These are phyloP conservation scores for Nakazawaea wickerhamii DNA, from an alignment of 805 yeast genomes.

Conservation along the genomic window DNA sequence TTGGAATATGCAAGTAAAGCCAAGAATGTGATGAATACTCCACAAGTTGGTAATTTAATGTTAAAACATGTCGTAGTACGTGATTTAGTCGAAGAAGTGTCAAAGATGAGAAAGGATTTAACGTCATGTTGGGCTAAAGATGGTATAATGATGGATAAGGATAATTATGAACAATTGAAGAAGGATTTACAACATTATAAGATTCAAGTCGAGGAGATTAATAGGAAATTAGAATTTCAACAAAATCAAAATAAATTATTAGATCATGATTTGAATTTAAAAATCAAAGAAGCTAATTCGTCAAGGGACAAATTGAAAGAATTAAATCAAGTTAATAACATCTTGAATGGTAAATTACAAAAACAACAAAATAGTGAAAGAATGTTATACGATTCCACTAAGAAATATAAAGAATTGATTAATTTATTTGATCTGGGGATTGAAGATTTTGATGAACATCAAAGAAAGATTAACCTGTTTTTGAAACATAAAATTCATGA, in stretches of 20 bases:
- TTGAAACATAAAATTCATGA: constrained; percentile 16
- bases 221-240: constrained; percentile 35
- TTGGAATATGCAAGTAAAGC: constrained; percentile 55
- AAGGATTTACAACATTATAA: constrained; percentile 43
- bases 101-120: constrained; percentile 45
- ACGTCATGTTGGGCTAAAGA: constrained; percentile 57
- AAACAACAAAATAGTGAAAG: constrained; percentile 27
- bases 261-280: constrained; percentile 15
- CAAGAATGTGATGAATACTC: constrained; percentile 45
- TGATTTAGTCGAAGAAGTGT: constrained; percentile 41
- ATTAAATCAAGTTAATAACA: constrained; percentile 20
- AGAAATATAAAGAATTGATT: constrained; percentile 26
- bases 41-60: constrained; percentile 41
- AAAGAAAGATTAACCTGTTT: constrained; percentile 14
- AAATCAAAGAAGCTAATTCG: constrained; percentile 20
- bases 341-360: constrained; percentile 25
- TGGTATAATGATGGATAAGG: constrained; percentile 59
- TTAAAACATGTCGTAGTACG: constrained; percentile 39
- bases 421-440: constrained; percentile 25
- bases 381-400: constrained; percentile 26
- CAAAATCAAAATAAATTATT: constrained; percentile 29
- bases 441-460: constrained; percentile 18
- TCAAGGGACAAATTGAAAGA: constrained; percentile 18
- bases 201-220: constrained; percentile 43
- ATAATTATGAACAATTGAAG: constrained; percentile 48